Base-by-base conservation (phyloP, 2,329 filamentous ascomycete genomes). In the Aureobasidium sp. region DNA sequence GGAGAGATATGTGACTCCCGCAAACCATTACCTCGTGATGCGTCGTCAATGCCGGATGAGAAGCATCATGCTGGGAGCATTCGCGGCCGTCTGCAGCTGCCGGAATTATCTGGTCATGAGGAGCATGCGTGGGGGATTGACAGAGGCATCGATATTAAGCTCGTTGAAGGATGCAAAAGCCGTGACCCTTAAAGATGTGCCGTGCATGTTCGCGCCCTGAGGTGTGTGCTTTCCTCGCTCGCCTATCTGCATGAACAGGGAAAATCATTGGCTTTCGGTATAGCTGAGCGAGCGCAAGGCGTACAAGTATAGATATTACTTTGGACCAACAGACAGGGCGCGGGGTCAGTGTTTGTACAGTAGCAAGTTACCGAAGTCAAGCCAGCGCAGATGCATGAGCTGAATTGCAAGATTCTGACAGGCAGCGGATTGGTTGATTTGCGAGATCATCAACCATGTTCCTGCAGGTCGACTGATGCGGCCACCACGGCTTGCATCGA, bases 381-480 rank as follows among this genome's bases (percentile, higher is more conserved):
- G 54, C 54, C 30, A 48, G 54, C 54, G 54, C 57, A 50, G 16
- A 59, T 13, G 54, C 54, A 59, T 44, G 32, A 59, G 54, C 32
- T 47, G 8, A 25, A 34, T 29, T 47, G 21, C 42, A 39, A 32
- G 21, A 48, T 37, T 10, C 11, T 30, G 41, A 45, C 41, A 14
- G 10, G 32, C 41, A 29, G 54, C 42, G 54, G 54, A 59, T 59
- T 59, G 54, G 54, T 48, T 27, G 54, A 16, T 48, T 47, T 39
- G 30, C 30, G 5, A 37, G 41, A 47, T 48, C 42, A 39, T 48
- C 42, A 47, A 47, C 25, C 44, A 59, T 49, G 57, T 59, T 49
- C 57, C 57, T 59, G 57, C 57, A 59, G 57, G 57, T 59, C 45
- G 57, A 59, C 45, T 29, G 57, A 59, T 49, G 45, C 41, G 57